These are phyloP conservation scores for Cornus florida DNA, from an alignment of 148 eudicot genomes.

Conservation along the genomic window DNA sequence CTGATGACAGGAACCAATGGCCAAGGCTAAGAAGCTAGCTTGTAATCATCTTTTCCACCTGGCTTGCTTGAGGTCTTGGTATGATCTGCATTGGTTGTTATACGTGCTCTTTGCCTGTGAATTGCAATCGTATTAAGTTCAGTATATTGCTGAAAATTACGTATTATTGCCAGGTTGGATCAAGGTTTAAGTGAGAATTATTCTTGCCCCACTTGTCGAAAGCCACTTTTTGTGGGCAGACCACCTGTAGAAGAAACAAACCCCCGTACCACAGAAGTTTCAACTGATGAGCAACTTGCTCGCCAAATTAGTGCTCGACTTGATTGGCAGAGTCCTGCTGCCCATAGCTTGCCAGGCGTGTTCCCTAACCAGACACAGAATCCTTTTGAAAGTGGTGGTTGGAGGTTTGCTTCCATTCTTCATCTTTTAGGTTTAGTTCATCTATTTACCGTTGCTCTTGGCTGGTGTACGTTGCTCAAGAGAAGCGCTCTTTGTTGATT, in stretches of 20 bases:
- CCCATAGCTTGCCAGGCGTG: conserved; percentile 46
- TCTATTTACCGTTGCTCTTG: not conserved
- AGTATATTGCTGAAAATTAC: conserved; percentile 10
- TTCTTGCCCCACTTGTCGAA: conserved; percentile 98
- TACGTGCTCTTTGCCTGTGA: conserved; percentile 1
- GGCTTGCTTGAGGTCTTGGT: conserved; percentile 97
- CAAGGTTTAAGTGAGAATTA: conserved; percentile 81
- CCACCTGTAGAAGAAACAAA: conserved; percentile 48
- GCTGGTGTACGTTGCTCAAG: not conserved
- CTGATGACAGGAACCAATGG: conserved; percentile 92
- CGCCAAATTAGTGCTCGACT: conserved; percentile 74
- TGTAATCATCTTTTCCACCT: conserved; percentile 98
- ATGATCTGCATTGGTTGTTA: conserved; percentile 17
- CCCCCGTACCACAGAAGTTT: conserved; percentile 42
- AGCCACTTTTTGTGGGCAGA: conserved; percentile 84
- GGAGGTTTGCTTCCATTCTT: conserved; percentile 60
- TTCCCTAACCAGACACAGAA: conserved; percentile 57
- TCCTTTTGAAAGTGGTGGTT: conserved; percentile 53
- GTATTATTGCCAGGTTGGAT: conserved; percentile 67
- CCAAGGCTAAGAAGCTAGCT: conserved; percentile 92
- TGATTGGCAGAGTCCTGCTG: conserved; percentile 51
- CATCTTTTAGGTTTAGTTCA: not conserved
- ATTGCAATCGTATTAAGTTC: not conserved
- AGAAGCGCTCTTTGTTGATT: not conserved
- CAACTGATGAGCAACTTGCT: conserved; percentile 87